Evolutionary conservation across 164 flowering plant species (phyloP).

Genomic region (Vitis rupestris): DNA sequence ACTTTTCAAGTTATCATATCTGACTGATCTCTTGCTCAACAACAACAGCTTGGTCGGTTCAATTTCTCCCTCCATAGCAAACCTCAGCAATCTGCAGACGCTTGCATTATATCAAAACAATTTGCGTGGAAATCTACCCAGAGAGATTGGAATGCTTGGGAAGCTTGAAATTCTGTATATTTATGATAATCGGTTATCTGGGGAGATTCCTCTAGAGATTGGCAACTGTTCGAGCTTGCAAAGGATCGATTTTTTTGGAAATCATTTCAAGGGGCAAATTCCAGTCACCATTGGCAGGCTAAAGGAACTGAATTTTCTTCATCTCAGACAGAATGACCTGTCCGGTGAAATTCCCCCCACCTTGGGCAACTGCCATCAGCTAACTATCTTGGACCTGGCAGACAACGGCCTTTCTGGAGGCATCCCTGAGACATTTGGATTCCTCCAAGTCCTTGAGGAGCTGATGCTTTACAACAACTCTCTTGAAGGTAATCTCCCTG

Average conservation of each 20-base stretch:
- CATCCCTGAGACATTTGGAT: slow-evolving; percentile 64
- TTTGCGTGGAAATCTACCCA: slow-evolving; percentile 59
- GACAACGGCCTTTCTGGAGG: slow-evolving; percentile 73
- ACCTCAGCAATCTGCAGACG: slow-evolving; percentile 64
- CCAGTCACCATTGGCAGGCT: slow-evolving; percentile 74
- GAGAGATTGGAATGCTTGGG: slow-evolving; percentile 66
- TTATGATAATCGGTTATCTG: slow-evolving; percentile 82
- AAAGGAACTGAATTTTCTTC: slow-evolving; percentile 59
- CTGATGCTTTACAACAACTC: slow-evolving; percentile 95
- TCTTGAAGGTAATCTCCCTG: slow-evolving; percentile 76
- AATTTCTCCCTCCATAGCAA: slow-evolving; percentile 55
- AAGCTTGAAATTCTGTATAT: slow-evolving; percentile 63
- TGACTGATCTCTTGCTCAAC: slow-evolving; percentile 71
- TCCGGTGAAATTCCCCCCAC: slow-evolving; percentile 72
- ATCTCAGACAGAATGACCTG: slow-evolving; percentile 79
- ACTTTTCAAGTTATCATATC: slow-evolving; percentile 41
- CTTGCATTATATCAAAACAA: slow-evolving; percentile 71
- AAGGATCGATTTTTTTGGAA: slow-evolving; percentile 80
- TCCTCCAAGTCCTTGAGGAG: slow-evolving; percentile 49
- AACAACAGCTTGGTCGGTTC: slow-evolving; percentile 79
- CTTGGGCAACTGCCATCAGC: slow-evolving; percentile 66
- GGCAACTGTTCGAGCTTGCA: slow-evolving; percentile 84
- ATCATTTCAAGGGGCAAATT: slow-evolving; percentile 65
- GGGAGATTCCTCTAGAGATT: slow-evolving; percentile 79
- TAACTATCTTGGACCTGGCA: slow-evolving; percentile 74